Evolutionary conservation across 2,329 filamentous ascomycete genomes (phyloP).

Genomic region (Pseudogymnoascus sp.): DNA sequence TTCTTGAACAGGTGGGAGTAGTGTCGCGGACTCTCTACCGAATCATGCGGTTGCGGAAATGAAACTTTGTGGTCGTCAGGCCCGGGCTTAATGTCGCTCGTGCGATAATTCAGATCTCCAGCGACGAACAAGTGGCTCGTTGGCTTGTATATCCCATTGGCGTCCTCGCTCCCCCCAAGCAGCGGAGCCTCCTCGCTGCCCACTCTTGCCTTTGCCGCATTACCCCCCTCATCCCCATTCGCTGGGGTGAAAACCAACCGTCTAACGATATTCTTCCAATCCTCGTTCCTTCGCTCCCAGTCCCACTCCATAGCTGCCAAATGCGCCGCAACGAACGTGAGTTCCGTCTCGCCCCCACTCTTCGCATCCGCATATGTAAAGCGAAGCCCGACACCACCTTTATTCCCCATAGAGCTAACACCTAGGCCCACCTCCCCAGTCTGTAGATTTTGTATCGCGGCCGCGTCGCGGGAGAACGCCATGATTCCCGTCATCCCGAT

Average conservation of each 20-base stretch:
- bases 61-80: constrained; percentile 41
- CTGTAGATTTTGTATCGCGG: constrained; percentile 56
- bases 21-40: constrained; percentile 46
- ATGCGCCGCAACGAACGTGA: constrained; percentile 85
- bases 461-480: constrained; percentile 64
- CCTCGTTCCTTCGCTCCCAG: constrained; percentile 65
- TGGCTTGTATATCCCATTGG: constrained; percentile 55
- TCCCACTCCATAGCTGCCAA: constrained; percentile 81
- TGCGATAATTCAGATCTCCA: constrained; percentile 94
- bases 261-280: constrained; percentile 80
- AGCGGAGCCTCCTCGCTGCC: constrained; percentile 35
- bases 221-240: constrained; percentile 28
- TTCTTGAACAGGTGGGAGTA: constrained; percentile 57
- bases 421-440: constrained; percentile 81
- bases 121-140: constrained; percentile 73
- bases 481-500: constrained; percentile 86
- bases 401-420: constrained; percentile 84
- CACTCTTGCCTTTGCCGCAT: constrained; percentile 13
- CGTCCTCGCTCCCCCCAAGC: constrained; percentile 39
- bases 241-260: constrained; percentile 61
- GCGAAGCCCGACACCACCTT: constrained; percentile 78
- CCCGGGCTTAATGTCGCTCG: constrained; percentile 56
- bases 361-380: constrained; percentile 45
- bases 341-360: constrained; percentile 39
- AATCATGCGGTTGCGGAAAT: constrained; percentile 53